Base-by-base conservation (phyloP, 1,139 yeast species). In the Magnusiomyces suaveolens region DNA sequence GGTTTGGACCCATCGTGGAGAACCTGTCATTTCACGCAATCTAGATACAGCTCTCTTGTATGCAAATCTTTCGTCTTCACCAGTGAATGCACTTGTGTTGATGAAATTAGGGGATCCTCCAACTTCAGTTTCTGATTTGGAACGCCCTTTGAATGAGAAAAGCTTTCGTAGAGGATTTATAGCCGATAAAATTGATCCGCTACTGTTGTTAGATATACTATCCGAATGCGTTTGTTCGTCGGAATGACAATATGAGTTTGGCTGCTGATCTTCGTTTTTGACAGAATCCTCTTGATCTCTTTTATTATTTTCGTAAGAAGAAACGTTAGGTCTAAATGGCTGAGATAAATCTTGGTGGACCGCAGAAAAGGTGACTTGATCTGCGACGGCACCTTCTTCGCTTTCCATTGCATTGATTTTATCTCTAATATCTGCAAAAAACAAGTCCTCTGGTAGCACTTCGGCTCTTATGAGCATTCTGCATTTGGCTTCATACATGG, bases 1-100 rank as follows among this genome's bases (percentile, higher is more conserved):
- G 2, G 64, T 59, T 8, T 62, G 58, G 59, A 83, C 71, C 87
- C 88, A 84, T 8, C 63, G 61, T 29, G 69, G 72, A 0, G 84
- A 79, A 1, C 75, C 75, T 0, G 82, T 78, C 88, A 84, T 84
- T 62, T 84, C 90, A 57, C 74, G 73, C 29, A 84, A 75, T 60
- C 92, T 70, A 64, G 83, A 81, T 0, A 83, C 83, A 0, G 90
- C 89, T 60, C 90, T 68, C 59, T 81, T 81, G 63, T 79, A 84
- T 1, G 92, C 89, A 70, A 84, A 84, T 67, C 77, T 78, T 64
- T 84, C 90, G 66, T 84, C 90, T 62, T 84, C 89, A 32, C 92
- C 90, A 0, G 88, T 84, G 61, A 84, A 84, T 1, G 83, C 83
- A 21, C 73, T 72, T 16, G 76, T 65, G 52, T 81, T 74, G 21